These are phyloP conservation scores for Amoeboaphelidium occidentale DNA, from an alignment of 371 early-diverging fungal species.

Conservation along the genomic window DNA sequence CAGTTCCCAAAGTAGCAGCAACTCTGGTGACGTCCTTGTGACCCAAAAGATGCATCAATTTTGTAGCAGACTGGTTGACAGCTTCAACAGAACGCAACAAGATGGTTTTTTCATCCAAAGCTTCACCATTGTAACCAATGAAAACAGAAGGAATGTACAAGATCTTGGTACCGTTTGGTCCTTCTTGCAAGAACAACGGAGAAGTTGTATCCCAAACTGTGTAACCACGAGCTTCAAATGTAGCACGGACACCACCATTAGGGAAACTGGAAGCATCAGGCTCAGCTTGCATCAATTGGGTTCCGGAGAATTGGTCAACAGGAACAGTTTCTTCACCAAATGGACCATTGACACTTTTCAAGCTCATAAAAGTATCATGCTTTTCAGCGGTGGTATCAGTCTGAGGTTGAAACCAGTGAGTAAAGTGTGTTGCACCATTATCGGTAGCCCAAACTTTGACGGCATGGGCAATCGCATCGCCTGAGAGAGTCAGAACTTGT, in stretches of 20 bases:
- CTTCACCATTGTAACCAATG: slow-evolving; percentile 94
- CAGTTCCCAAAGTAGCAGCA: slow-evolving; percentile 75
- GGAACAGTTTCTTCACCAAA: slow-evolving; percentile 59
- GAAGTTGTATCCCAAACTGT: slow-evolving; percentile 93
- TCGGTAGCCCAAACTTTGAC: slow-evolving; percentile 78
- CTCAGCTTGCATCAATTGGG: slow-evolving; percentile 87
- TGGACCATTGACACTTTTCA: slow-evolving; percentile 35
- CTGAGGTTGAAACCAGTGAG: slow-evolving; percentile 98
- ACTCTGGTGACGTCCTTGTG: slow-evolving; percentile 44
- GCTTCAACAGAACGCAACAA: slow-evolving; percentile 70
- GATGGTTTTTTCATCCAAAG: slow-evolving; percentile 92
- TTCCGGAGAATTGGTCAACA: slow-evolving; percentile 83
- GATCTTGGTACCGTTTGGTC: slow-evolving; percentile 67
- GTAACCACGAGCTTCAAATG: slow-evolving; percentile 97
- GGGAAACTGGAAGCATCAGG: slow-evolving; percentile 98
- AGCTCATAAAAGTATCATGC: slow-evolving; percentile 85
- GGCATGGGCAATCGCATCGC: slow-evolving; percentile 94
- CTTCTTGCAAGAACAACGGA: slow-evolving; percentile 83
- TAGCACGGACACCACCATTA: slow-evolving; percentile 87
- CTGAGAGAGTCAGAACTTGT: too few relatives aligned
- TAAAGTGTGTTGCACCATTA: slow-evolving; percentile 66
- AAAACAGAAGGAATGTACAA: slow-evolving; percentile 91
- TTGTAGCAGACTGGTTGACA: slow-evolving; percentile 46
- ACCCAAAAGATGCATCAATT: slow-evolving; percentile 42
- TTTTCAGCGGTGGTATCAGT: slow-evolving; percentile 94